phyloP scores from a whole-genome alignment of 768 basidiomycete species.

The Boletellus sp. region DNA sequence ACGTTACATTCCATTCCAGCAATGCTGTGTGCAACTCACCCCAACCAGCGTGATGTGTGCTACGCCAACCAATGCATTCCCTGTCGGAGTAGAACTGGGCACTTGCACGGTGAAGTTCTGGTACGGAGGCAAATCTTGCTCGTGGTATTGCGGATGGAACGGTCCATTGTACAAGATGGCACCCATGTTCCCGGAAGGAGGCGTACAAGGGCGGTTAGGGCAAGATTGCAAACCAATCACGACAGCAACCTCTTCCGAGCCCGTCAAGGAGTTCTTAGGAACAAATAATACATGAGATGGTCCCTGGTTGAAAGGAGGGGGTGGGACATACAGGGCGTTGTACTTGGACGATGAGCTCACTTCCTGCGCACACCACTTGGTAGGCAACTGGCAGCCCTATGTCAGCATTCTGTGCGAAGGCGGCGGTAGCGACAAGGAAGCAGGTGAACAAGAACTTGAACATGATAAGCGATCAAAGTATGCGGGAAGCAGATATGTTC shows the following conservation, averaged over 20 bases:
- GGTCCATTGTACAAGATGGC: constrained; percentile 45
- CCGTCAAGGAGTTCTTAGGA: constrained; percentile 36
- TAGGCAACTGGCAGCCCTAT: constrained; percentile 38
- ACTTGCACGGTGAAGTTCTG: constrained; percentile 45
- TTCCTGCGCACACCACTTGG: constrained; percentile 35
- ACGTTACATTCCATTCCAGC: background rate
- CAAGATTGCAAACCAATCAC: constrained; percentile 45
- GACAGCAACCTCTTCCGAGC: constrained; percentile 43
- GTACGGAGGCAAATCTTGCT: constrained; percentile 33
- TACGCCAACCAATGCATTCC: constrained; percentile 36
- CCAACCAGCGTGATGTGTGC: constrained; percentile 38
- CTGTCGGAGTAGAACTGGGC: constrained; percentile 27
- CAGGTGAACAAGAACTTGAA: constrained; percentile 5
- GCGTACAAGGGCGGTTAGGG: constrained; percentile 20
- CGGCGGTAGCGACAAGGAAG: constrained; percentile 32
- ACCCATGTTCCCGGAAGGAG: constrained; percentile 36
- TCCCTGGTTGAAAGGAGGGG: background rate
- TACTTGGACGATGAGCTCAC: constrained; percentile 41
- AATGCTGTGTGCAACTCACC: constrained; percentile 29
- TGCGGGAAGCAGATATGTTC: no score
- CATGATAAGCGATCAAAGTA: no score
- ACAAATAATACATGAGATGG: background rate
- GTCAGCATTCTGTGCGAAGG: constrained; percentile 38
- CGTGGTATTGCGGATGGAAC: constrained; percentile 36
- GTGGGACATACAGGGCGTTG: constrained; percentile 42